Evolutionary conservation across 345 rosid species (phyloP).

Genomic region (Bruguiera gymnorhiza): DNA sequence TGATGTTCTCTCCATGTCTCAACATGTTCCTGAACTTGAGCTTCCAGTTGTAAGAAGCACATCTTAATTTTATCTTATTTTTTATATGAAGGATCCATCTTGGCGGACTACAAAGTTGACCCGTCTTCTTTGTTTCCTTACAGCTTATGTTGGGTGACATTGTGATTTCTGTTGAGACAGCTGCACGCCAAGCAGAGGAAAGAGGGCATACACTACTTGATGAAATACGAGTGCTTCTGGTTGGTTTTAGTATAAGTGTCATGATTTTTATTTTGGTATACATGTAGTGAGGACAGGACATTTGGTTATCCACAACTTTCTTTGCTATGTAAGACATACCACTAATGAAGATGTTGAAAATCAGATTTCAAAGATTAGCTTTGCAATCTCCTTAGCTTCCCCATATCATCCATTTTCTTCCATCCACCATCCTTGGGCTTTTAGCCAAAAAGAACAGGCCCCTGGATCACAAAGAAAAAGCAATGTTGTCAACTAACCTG

Average conservation of each 20-base stretch:
- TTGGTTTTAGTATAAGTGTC: slow-evolving; percentile 27
- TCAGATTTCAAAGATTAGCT: slow-evolving; percentile 1
- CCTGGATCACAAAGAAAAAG: no score
- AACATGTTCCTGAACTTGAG: slow-evolving; percentile 66
- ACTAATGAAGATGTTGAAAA: background rate
- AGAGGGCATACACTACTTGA: slow-evolving; percentile 85
- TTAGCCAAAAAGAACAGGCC: background rate
- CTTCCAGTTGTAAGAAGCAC: slow-evolving; percentile 67
- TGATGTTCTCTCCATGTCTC: slow-evolving; percentile 95
- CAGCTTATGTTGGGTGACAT: slow-evolving; percentile 98
- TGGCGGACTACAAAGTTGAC: slow-evolving; percentile 3
- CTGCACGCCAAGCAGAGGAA: slow-evolving; percentile 88
- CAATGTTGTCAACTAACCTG: no score
- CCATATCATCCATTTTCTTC: background rate
- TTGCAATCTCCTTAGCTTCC: background rate
- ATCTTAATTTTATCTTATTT: background rate
- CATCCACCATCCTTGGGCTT: background rate
- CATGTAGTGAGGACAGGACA: background rate
- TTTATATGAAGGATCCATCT: background rate
- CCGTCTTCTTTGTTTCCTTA: slow-evolving; percentile 14
- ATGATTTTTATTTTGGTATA: background rate
- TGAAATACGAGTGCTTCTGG: slow-evolving; percentile 92
- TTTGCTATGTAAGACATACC: background rate
- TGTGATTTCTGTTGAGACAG: slow-evolving; percentile 90
- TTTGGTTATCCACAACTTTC: background rate